These are phyloP conservation scores for Leccinum broughii DNA, from an alignment of 768 basidiomycete species.

Conservation along the genomic window DNA sequence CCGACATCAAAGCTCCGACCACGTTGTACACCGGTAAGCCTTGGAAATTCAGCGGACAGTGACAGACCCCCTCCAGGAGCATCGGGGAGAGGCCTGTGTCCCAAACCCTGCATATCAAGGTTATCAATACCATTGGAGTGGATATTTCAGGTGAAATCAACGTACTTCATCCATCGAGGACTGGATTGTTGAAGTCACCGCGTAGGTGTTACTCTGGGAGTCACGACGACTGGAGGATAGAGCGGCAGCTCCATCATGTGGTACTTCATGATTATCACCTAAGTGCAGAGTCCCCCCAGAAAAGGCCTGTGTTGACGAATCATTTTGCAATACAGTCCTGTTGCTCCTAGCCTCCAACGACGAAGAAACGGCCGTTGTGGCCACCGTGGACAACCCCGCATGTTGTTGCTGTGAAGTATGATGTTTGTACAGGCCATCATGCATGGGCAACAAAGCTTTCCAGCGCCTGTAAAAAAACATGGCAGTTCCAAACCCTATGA, in stretches of 20 bases:
- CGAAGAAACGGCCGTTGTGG: slow-evolving; percentile 20
- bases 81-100: slow-evolving; percentile 23
- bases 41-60: slow-evolving; percentile 18
- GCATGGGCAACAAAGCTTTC: slow-evolving; percentile 22
- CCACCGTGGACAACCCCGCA: neutral
- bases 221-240: slow-evolving; percentile 9
- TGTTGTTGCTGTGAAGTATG: slow-evolving; percentile 12
- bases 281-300: slow-evolving; percentile 11
- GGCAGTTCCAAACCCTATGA: slow-evolving; percentile 16
- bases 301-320: neutral
- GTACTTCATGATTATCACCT: neutral
- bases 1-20: slow-evolving; percentile 3
- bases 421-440: slow-evolving; percentile 14
- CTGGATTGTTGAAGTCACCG: neutral
- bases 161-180: slow-evolving; percentile 22
- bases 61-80: slow-evolving; percentile 23
- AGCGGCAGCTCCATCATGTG: neutral
- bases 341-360: slow-evolving; percentile 21
- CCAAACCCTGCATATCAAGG: slow-evolving; percentile 7
- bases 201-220: slow-evolving; percentile 11
- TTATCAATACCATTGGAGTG: neutral
- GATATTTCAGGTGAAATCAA: neutral
- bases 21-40: slow-evolving; percentile 6
- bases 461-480: slow-evolving; percentile 32
- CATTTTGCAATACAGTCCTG: slow-evolving; percentile 10